Percentiles rank a stretch among this genome's conserved stretches.
These are phyloP conservation scores for Phytophthora agathidicida DNA, from an alignment of 352 stramenopile genomes.

Conservation along the genomic window DNA sequence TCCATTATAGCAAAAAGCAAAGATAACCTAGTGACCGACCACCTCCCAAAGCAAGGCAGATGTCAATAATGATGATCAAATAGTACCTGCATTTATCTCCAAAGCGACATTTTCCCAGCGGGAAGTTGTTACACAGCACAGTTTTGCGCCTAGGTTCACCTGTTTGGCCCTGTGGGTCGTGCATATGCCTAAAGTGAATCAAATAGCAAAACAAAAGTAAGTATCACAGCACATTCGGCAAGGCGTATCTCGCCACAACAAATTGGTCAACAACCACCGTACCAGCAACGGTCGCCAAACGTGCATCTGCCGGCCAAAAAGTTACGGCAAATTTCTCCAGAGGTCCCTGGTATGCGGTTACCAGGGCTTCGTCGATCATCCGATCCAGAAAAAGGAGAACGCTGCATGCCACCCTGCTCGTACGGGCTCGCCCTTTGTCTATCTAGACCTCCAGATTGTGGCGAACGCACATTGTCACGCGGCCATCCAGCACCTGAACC, in stretches of 20 bases:
- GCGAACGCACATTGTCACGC: slow-evolving; percentile 27
- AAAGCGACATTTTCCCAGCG: slow-evolving; percentile 75
- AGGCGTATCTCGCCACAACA: neutral
- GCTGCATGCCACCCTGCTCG: slow-evolving; percentile 25
- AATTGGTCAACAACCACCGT: slow-evolving; percentile 37
- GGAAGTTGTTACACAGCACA: slow-evolving; percentile 79
- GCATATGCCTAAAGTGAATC: slow-evolving; percentile 53
- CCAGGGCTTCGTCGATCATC: slow-evolving; percentile 37
- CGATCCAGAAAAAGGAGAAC: slow-evolving; percentile 32
- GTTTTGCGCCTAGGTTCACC: slow-evolving; percentile 70
- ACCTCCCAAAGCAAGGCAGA: slow-evolving; percentile 17
- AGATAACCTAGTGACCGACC: slow-evolving; percentile 7
- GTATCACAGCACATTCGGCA: no score
- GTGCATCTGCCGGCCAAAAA: slow-evolving; percentile 71
- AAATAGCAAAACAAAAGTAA: slow-evolving; percentile 23
- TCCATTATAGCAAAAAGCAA: slow-evolving; percentile 30
- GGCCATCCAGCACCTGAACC: slow-evolving; percentile 31
- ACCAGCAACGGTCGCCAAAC: slow-evolving; percentile 86
- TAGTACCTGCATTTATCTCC: slow-evolving; percentile 86
- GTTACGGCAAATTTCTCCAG: slow-evolving; percentile 77
- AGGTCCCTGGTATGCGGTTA: slow-evolving; percentile 46
- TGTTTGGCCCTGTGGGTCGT: slow-evolving; percentile 53
- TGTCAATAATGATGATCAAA: slow-evolving; percentile 29
- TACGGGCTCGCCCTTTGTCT: slow-evolving; percentile 28
- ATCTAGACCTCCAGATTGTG: slow-evolving; percentile 34